A percentile compares a stretch with the other conserved stretches of the same genome.
Conservation (phyloP, 257 asterid species). For the Nicotiana tabacum region DNA sequence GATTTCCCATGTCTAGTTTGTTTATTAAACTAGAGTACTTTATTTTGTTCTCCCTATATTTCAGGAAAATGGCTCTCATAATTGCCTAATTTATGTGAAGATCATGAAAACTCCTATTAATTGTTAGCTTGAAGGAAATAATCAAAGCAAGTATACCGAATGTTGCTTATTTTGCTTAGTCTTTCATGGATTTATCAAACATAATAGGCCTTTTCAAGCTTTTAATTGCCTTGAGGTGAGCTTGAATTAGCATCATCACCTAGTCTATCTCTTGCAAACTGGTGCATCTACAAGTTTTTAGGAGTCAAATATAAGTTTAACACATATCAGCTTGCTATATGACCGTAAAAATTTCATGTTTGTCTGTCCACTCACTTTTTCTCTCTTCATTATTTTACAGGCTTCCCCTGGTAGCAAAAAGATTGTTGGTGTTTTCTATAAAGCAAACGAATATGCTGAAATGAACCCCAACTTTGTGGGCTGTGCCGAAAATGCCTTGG, state of each 20-base stretch:
- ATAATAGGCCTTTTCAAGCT: not conserved
- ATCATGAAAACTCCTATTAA: not conserved
- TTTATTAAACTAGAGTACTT: not conserved
- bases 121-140: not conserved
- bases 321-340: not conserved
- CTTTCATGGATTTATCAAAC: not conserved
- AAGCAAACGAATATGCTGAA: slow-evolving; percentile 79
- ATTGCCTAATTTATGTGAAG: not conserved
- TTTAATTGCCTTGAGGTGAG: not conserved
- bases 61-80: not conserved
- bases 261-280: not conserved
- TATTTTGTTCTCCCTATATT: not conserved
- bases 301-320: not conserved
- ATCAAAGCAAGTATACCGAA: not conserved
- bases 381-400: slow-evolving; percentile 21
- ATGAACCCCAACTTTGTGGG: slow-evolving; percentile 88
- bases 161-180: not conserved
- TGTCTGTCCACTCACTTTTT: not conserved
- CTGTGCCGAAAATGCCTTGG: slow-evolving; percentile 81
- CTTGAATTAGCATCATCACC: not conserved
- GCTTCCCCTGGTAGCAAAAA: slow-evolving; percentile 92
- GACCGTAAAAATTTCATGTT: not conserved
- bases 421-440: slow-evolving; percentile 94
- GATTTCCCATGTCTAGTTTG: not conserved
- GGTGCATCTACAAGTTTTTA: not conserved